Conservation (phyloP, 495 filamentous ascomycete genomes). For the Hypomontagnella monticulosa region DNA sequence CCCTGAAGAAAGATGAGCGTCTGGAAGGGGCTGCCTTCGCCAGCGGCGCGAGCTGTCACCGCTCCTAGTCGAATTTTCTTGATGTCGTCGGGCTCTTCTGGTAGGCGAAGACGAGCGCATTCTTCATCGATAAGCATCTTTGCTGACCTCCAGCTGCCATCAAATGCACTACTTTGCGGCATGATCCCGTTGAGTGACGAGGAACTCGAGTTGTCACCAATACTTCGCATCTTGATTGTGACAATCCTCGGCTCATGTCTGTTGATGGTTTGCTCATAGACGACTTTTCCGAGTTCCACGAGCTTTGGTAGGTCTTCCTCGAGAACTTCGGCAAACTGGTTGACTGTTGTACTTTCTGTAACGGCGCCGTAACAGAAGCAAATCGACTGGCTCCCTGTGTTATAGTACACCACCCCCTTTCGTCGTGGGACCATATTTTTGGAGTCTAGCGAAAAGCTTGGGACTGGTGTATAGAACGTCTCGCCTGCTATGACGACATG, state of each 20-base stretch:
- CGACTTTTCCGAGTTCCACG: not conserved
- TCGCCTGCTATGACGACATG: not conserved
- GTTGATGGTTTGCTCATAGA: not conserved
- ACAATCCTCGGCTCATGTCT: not conserved
- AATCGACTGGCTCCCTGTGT: not conserved
- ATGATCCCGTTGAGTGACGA: not conserved
- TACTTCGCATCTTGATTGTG: not conserved
- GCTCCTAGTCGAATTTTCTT: not conserved
- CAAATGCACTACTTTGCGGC: not conserved
- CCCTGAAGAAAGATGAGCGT: not conserved
- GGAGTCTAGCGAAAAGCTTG: not conserved
- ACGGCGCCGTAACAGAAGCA: not conserved
- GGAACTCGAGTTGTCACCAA: not conserved
- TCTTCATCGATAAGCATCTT: not conserved
- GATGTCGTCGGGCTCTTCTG: not conserved
- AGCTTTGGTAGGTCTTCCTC: not conserved
- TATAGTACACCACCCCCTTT: not conserved
- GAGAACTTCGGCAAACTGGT: not conserved
- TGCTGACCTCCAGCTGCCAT: not conserved
- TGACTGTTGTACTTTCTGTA: not conserved
- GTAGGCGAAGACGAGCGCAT: not conserved
- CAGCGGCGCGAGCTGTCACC: not conserved
- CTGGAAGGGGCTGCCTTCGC: not conserved
- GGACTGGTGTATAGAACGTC: not conserved
- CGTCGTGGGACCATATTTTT: not conserved